These are phyloP conservation scores for Candida wancherniae DNA, from an alignment of 805 yeast genomes.

Conservation along the genomic window DNA sequence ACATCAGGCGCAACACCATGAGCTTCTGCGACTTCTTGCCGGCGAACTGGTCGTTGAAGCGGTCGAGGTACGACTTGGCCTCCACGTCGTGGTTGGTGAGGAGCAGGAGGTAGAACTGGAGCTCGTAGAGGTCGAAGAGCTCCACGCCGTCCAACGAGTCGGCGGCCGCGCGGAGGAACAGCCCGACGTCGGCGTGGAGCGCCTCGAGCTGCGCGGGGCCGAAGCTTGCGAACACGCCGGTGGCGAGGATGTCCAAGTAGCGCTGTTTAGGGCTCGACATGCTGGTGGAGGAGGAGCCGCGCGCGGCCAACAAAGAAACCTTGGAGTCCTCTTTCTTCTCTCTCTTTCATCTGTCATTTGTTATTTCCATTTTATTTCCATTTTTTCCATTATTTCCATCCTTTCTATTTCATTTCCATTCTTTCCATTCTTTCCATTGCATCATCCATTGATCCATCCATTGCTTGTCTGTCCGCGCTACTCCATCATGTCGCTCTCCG, in stretches of 20 bases:
- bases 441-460: too few species aligned
- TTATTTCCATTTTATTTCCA: too few species aligned
- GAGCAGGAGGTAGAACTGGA: conserved; percentile 64
- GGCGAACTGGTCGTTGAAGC: conserved; percentile 63
- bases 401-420: too few species aligned
- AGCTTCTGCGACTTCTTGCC: conserved; percentile 53
- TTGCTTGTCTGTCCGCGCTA: too few species aligned
- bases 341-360: too few species aligned
- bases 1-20: conserved; percentile 49
- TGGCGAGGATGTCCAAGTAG: conserved; percentile 9
- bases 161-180: conserved; percentile 25
- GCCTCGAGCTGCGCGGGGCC: conserved; percentile 41
- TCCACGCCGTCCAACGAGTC: conserved; percentile 42
- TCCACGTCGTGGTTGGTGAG: conserved; percentile 59
- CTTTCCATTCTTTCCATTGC: too few species aligned
- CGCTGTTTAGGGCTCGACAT: conserved; percentile 7
- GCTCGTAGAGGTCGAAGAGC: conserved; percentile 56
- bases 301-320: conserved; percentile 1
- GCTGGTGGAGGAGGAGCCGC: not conserved
- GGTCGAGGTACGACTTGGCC: conserved; percentile 63
- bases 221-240: conserved; percentile 48
- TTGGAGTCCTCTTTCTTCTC: not conserved
- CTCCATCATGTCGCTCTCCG: conserved; percentile 8
- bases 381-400: too few species aligned
- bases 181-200: conserved; percentile 38